Evolutionary conservation across 2,329 filamentous ascomycete species (phyloP), one percentile per base, ranked within the genome.

Genomic region (Alternaria arbusti): DNA sequence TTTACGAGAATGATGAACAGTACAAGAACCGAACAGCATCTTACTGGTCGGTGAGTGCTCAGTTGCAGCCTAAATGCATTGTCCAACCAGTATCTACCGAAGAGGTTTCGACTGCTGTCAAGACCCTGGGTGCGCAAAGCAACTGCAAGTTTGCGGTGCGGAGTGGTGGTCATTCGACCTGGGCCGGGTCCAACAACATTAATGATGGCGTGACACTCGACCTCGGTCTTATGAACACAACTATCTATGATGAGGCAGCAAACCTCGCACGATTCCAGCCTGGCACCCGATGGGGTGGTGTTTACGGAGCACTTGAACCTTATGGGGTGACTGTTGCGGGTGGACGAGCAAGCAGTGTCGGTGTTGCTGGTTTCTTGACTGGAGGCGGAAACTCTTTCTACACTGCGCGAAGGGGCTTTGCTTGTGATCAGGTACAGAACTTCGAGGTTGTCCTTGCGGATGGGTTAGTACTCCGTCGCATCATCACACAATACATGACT

Each of bases 381-480:
- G 74, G 75, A 26, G 74, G 74, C 12, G 74, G 75, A 1, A 75
- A 72, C 30, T 74, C 73, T 1, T 77, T 70, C 55, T 74, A 70
- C 47, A 66, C 68, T 25, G 65, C 63, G 20, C 63, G 64, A 12
- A 55, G 69, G 44, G 75, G 74, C 9, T 74, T 61, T 57, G 74
- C 54, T 17, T 75, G 65, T 61, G 76, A 71, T 68, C 75, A 62
- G 45, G 73, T 72, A 5, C 57, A 47, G 44, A 79, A 79, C 26
- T 74, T 54, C 40, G 74, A 80, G 51, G 65, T 82, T n/a, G 79
- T 82, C 6, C 74, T 81, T 36, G 78, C 79, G 36, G 70, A 70
- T 51, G 81, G 80, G 40, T 72, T 10, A 49, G 64, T 68, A 20
- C 20, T 10, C 12, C 17, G 3, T 40, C 9, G 15, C 36, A 13